Conservation (phyloP, 495 filamentous ascomycete species). For the Diplogelasinospora grovesii region DNA sequence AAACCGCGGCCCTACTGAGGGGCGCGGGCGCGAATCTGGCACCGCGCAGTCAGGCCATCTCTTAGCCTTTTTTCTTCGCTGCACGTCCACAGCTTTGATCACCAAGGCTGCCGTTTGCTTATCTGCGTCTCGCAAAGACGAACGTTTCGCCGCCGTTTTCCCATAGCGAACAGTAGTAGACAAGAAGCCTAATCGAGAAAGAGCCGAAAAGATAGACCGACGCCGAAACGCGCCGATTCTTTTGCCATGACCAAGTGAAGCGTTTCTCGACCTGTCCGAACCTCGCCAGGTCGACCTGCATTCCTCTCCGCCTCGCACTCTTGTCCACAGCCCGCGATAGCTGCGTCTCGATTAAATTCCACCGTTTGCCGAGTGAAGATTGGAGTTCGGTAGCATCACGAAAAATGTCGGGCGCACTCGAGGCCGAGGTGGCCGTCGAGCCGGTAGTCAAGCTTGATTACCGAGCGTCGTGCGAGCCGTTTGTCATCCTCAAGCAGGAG, state of each 20-base stretch:
- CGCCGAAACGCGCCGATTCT: constrained; percentile 2
- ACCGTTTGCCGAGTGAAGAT: neutral
- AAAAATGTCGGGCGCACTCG: neutral
- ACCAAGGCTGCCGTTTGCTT: no score
- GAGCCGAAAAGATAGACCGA: no score
- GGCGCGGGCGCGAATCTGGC: neutral
- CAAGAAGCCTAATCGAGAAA: no score
- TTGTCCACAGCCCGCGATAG: neutral
- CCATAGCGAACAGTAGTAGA: no score
- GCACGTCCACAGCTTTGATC: no score
- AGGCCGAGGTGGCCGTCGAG: constrained; percentile 1
- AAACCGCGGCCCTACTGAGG: neutral
- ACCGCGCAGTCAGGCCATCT: no score
- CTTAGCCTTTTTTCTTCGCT: no score
- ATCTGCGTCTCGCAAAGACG: no score
- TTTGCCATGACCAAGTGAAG: constrained; percentile 16
- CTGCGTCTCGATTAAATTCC: neutral
- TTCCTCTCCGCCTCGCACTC: neutral
- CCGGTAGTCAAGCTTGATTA: neutral
- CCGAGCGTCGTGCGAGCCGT: constrained; percentile 11
- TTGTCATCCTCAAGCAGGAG: constrained; percentile 67
- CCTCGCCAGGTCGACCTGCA: constrained; percentile 10
- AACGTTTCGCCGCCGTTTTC: no score
- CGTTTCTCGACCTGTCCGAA: constrained; percentile 9
- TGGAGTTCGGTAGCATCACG: neutral